phyloP scores from a whole-genome alignment of 352 stramenopile species.

The Pythium periplocum region DNA sequence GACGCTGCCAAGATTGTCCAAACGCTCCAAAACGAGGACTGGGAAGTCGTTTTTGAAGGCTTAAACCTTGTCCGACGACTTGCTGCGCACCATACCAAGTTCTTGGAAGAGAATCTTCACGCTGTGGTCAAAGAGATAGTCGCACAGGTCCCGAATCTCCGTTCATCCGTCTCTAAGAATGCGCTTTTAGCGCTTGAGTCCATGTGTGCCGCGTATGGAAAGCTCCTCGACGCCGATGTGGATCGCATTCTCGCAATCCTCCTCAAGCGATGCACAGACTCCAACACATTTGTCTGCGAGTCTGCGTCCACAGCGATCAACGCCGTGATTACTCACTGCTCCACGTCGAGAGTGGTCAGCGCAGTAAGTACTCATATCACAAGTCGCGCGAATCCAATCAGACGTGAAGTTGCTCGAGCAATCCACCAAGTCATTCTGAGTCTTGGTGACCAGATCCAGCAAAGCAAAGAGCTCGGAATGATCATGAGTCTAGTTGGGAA shows the following conservation, averaged over 20 bases:
- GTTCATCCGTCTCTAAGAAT: slow-evolving; percentile 73
- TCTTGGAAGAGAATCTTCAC: slow-evolving; percentile 47
- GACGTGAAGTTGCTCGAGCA: slow-evolving; percentile 50
- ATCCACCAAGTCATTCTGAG: slow-evolving; percentile 46
- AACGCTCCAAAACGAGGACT: slow-evolving; percentile 39
- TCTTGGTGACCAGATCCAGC: slow-evolving; percentile 25
- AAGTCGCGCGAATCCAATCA: slow-evolving; percentile 46
- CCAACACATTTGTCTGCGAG: slow-evolving; percentile 73
- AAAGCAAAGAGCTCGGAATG: slow-evolving; percentile 31
- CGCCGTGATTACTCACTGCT: slow-evolving; percentile 53
- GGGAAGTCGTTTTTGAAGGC: slow-evolving; percentile 60
- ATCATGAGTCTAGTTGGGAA: slow-evolving; percentile 49
- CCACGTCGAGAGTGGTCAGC: slow-evolving; percentile 33
- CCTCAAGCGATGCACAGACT: slow-evolving; percentile 61
- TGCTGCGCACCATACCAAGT: slow-evolving; percentile 35
- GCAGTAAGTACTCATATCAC: slow-evolving; percentile 33
- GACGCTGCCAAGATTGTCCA: slow-evolving; percentile 31
- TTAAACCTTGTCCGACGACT: slow-evolving; percentile 55
- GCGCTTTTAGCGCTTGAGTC: slow-evolving; percentile 65
- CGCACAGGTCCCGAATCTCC: slow-evolving; percentile 59
- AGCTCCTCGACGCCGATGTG: slow-evolving; percentile 51
- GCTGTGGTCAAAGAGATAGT: slow-evolving; percentile 40
- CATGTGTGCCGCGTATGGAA: slow-evolving; percentile 37
- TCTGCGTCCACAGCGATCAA: slow-evolving; percentile 39
- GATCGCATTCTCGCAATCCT: slow-evolving; percentile 55